Base-by-base conservation (phyloP, 495 filamentous ascomycete species). In the Penicillium samsonianum region DNA sequence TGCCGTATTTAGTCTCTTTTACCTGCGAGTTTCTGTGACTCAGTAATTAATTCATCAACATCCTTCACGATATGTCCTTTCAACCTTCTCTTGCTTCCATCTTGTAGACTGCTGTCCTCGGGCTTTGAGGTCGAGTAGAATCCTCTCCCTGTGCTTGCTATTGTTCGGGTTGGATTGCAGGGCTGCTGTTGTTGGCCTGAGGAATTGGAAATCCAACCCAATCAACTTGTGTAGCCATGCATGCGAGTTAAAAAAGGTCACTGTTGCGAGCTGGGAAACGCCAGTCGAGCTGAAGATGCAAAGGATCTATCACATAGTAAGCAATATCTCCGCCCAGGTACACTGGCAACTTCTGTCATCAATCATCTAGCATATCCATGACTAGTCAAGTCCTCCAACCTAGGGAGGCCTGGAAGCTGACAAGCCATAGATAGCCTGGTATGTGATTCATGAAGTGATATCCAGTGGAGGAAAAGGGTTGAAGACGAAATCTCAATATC, bases 1-100 rank as follows among this genome's bases (percentile, higher is more conserved):
- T 63, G 52, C 54, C 62, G 57, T 67, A 53, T 62, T 51, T 63
- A 62, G 54, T 65, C 45, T 58, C 53, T 22, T 22, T 37, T 61
- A 59, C 33, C 50, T 56, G 42, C 51, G 40, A 55, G 53, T 55
- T 48, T 23, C 4, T 40, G 49, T 45, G 40, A 59, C 37, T 53
- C 59, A 55, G 49, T 55, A 66, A 68, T 60, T 68, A 68, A 69
- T 64, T 28, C 47, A 42, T 52, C 50, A 9, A 46, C 25, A 38
- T 56, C 60, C 11, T 61, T 61, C 55, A 61, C 44, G 14, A 51
- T 55, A 22, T 5, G n/a, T 38, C 2, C 16, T 48, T 31, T 25
- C 48, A 35, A 35, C 5, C n/a, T n/a, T n/a, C 10, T 37, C 5
- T 33, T 50, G 33, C 14, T 37, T 19, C n/a, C 17, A n/a, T 14